Conservation (phyloP, 192 early-diverging fungal genomes). For the Pilobolus umbonatus region DNA sequence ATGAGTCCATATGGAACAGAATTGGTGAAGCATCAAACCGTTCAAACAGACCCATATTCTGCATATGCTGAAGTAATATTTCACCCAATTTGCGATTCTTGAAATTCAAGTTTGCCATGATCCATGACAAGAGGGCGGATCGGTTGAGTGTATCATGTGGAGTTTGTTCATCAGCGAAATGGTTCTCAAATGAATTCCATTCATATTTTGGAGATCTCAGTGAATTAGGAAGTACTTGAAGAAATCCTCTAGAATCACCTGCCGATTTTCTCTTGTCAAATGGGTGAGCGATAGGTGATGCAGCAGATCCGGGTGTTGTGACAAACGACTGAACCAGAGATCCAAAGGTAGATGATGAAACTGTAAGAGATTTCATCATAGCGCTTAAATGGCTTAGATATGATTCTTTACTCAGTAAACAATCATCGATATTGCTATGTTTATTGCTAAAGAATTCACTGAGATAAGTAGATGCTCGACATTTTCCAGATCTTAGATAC, state of each 20-base stretch:
- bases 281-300: background rate
- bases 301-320: background rate
- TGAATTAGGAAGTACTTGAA: conserved; percentile 22
- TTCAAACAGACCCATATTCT: conserved; percentile 52
- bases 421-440: conserved; percentile 26
- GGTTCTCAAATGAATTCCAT: background rate
- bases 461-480: conserved; percentile 29
- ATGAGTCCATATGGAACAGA: conserved; percentile 18
- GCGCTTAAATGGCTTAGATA: conserved; percentile 49
- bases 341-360: background rate
- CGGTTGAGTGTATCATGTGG: conserved; percentile 26
- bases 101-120: conserved; percentile 35
- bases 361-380: conserved; percentile 29
- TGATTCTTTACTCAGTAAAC: conserved; percentile 34
- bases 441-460: conserved; percentile 36
- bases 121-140: conserved; percentile 32
- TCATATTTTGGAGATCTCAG: conserved; percentile 7
- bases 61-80: conserved; percentile 48
- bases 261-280: conserved; percentile 11
- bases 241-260: conserved; percentile 15
- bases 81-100: conserved; percentile 25
- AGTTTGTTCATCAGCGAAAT: conserved; percentile 3
- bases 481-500: conserved; percentile 20
- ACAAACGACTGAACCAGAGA: background rate
- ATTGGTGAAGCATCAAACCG: conserved; percentile 42